Percentiles rank a stretch among this genome's conserved stretches.
Evolutionary conservation across 1,139 yeast genomes (phyloP).

Genomic region (Kurtzmaniella natalensis): DNA sequence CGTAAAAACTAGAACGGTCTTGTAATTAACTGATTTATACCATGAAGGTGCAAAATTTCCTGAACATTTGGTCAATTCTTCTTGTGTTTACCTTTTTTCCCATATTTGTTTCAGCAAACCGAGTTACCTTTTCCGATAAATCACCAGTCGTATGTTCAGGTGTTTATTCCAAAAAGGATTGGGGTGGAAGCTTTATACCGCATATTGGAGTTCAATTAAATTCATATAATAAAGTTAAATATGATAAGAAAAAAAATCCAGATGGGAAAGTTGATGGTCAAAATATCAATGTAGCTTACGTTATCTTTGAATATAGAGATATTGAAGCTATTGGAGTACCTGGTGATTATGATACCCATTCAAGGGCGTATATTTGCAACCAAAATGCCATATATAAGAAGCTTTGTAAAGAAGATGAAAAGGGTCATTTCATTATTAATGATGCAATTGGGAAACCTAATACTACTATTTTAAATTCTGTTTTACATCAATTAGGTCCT

Average conservation of each 20-base stretch:
- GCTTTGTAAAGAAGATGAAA: slow-evolving; percentile 51
- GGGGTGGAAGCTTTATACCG: slow-evolving; percentile 76
- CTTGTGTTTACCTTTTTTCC: background rate
- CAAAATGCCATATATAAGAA: slow-evolving; percentile 53
- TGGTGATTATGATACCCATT: slow-evolving; percentile 19
- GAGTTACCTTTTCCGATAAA: slow-evolving; percentile 35
- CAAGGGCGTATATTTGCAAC: slow-evolving; percentile 67
- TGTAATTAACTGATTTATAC: too few relatives aligned
- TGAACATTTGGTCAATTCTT: background rate
- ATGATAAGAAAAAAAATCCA: slow-evolving; percentile 23
- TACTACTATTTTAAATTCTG: slow-evolving; percentile 54
- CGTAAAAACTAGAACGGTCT: too few relatives aligned
- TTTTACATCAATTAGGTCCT: slow-evolving; percentile 53
- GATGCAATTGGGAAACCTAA: slow-evolving; percentile 34
- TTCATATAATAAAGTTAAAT: slow-evolving; percentile 29
- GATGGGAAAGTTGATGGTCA: slow-evolving; percentile 19
- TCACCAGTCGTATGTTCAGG: slow-evolving; percentile 79
- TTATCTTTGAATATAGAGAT: slow-evolving; percentile 83
- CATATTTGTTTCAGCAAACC: slow-evolving; percentile 33
- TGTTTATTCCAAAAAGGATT: slow-evolving; percentile 79
- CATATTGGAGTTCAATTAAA: slow-evolving; percentile 50
- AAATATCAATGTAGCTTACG: slow-evolving; percentile 53
- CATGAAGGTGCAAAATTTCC: too few relatives aligned
- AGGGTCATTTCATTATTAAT: slow-evolving; percentile 59
- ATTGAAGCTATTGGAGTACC: slow-evolving; percentile 59